These are phyloP conservation scores for Neurospora sp. DNA, from an alignment of 495 filamentous ascomycete genomes.

Conservation along the genomic window DNA sequence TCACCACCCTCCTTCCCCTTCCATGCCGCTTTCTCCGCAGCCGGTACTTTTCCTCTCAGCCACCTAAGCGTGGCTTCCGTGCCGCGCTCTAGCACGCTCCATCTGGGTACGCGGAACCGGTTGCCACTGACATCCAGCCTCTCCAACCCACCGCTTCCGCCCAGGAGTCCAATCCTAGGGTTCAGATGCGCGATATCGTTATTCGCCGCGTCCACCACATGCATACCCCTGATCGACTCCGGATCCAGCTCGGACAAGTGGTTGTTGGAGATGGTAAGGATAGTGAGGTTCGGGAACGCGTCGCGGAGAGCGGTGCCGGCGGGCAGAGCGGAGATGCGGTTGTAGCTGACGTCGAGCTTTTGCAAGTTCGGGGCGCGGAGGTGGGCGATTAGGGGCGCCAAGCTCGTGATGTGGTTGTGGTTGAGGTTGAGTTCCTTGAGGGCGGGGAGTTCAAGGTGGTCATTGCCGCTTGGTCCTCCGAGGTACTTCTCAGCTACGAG, in stretches of 20 bases:
- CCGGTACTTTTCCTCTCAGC: slow-evolving; percentile 68
- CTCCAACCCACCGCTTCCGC: slow-evolving; percentile 44
- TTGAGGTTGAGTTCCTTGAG: slow-evolving; percentile 67
- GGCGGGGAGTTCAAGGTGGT: slow-evolving; percentile 55
- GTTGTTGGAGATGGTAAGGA: slow-evolving; percentile 68
- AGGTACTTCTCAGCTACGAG: slow-evolving; percentile 51
- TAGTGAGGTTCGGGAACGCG: slow-evolving; percentile 54
- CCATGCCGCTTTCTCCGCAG: slow-evolving; percentile 47
- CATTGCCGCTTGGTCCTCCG: slow-evolving; percentile 22
- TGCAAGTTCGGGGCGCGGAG: slow-evolving; percentile 62
- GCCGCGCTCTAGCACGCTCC: slow-evolving; percentile 76
- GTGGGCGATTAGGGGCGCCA: slow-evolving; percentile 50
- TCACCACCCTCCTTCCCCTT: slow-evolving; percentile 25
- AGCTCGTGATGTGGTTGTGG: slow-evolving; percentile 53
- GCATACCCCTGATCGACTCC: slow-evolving; percentile 62
- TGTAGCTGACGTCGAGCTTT: slow-evolving; percentile 69
- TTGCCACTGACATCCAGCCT: slow-evolving; percentile 64
- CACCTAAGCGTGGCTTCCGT: slow-evolving; percentile 80
- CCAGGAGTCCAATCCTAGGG: slow-evolving; percentile 64
- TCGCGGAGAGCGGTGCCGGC: slow-evolving; percentile 35
- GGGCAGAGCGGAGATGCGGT: slow-evolving; percentile 61
- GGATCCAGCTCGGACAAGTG: slow-evolving; percentile 59
- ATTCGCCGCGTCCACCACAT: slow-evolving; percentile 65
- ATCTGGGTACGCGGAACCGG: slow-evolving; percentile 75
- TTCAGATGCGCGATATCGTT: slow-evolving; percentile 74